Evolutionary conservation across 148 eudicot genomes (phyloP), one percentile per base, ranked within the genome.

Genomic region (Camellia japonica): DNA sequence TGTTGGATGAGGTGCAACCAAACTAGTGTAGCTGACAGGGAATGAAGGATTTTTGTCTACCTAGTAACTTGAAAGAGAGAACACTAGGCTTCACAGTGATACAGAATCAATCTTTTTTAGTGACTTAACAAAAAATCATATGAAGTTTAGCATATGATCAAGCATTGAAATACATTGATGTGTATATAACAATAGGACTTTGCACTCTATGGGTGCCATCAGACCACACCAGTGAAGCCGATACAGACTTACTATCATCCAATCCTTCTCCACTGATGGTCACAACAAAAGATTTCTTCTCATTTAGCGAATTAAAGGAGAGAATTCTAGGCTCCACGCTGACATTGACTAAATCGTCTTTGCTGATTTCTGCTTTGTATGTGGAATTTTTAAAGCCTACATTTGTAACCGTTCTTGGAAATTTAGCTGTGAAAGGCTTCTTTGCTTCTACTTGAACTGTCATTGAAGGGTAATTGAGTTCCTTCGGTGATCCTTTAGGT

Each of bases 401-500:
- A 68, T 91, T 93, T 2, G 89, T 89, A 42, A 93, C 90, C 0
- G 84, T 87, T 73, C 97, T 85, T 12, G 60, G 55, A 47, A 91
- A 89, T 19, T 15, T 79, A 3, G 72, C 72, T 7, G 10, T 20
- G 54, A 79, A 75, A 10, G 69, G 10, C 41, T 38, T 43, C 0
- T 13, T 41, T 1, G 23, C 9, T 0, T 18, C 16, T 10, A 87
- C 74, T 7, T 5, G 8, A 6, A 59, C 47, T 7, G 91, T 59
- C 85, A 93, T 80, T n/a, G 90, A 79, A 18, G 97, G 94, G 75
- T 93, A 91, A 77, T 93, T 93, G 6, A 91, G 59, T 51, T 91
- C 90, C 9, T 41, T 82, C 4, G 85, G 77, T 2, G 56, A 68
- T 38, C 30, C 30, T 30, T 30, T 30, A 30, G 30, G 9, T 20